Percentiles rank a stretch among this genome's conserved stretches.
Conservation (phyloP, 805 yeast species). For the Candida gorgasii region DNA sequence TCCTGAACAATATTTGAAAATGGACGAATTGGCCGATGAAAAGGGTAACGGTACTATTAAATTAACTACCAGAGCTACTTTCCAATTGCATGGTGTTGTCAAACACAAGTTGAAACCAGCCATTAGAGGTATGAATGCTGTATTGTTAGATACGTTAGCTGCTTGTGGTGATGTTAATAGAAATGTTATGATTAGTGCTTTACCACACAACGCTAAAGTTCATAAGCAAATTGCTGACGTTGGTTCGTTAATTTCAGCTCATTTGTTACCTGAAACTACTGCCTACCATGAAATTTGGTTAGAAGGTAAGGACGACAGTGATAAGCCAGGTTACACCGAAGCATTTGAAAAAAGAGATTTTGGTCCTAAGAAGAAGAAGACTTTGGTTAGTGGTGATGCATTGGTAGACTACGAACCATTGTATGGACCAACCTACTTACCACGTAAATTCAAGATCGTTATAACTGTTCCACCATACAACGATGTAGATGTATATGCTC, state of each 20-base stretch:
- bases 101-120: constrained; percentile 88
- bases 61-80: constrained; percentile 94
- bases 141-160: constrained; percentile 89
- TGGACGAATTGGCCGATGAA: constrained; percentile 77
- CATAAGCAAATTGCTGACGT: constrained; percentile 71
- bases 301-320: constrained; percentile 77
- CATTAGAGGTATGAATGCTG: constrained; percentile 89
- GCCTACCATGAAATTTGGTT: constrained; percentile 98
- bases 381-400: constrained; percentile 83
- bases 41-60: constrained; percentile 93
- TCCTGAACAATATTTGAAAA: constrained; percentile 84
- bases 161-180: constrained; percentile 99
- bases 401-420: constrained; percentile 82
- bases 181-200: constrained; percentile 91
- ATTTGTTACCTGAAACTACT: constrained; percentile 84
- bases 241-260: constrained; percentile 71
- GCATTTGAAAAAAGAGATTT: constrained; percentile 64
- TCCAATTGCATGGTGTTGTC: constrained; percentile 92
- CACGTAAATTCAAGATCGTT: constrained; percentile 93
- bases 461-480: constrained; percentile 95
- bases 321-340: constrained; percentile 63
- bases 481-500: constrained; percentile 95
- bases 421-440: constrained; percentile 83
- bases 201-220: constrained; percentile 79
- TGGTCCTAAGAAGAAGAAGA: constrained; percentile 81